These are phyloP conservation scores for Durio zibethinus DNA, from an alignment of 345 rosid species.

Conservation along the genomic window DNA sequence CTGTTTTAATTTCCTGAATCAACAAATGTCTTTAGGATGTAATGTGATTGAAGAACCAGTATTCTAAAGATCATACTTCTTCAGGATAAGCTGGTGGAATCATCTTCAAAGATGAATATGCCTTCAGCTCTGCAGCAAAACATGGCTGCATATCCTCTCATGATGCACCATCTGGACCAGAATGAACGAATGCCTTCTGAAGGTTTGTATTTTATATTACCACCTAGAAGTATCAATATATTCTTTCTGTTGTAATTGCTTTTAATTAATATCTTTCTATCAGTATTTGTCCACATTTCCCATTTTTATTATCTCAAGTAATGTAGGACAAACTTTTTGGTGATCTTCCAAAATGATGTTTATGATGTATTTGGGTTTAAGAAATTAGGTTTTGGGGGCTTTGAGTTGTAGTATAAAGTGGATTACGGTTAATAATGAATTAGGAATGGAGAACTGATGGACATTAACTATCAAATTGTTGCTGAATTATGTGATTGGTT, in stretches of 20 bases:
- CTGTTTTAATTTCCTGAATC: slow-evolving; percentile 31
- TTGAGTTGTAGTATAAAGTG: background rate
- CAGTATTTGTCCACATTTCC: background rate
- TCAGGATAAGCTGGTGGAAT: slow-evolving; percentile 66
- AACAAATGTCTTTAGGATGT: slow-evolving; percentile 37
- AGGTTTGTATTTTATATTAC: slow-evolving; percentile 40
- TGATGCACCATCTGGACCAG: slow-evolving; percentile 38
- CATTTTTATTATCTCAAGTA: background rate
- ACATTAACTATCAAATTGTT: background rate
- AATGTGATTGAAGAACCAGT: slow-evolving; percentile 41
- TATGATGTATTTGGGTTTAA: background rate
- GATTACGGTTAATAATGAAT: background rate
- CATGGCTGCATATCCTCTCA: slow-evolving; percentile 49
- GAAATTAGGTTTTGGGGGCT: background rate
- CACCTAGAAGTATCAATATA: background rate
- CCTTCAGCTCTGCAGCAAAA: slow-evolving; percentile 45
- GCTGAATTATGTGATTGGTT: background rate
- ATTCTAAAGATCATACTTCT: slow-evolving; percentile 49
- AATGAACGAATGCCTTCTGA: slow-evolving; percentile 41
- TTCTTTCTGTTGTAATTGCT: background rate
- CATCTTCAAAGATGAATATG: slow-evolving; percentile 48
- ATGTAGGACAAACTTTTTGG: background rate
- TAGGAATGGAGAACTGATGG: background rate
- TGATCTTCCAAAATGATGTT: background rate
- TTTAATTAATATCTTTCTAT: background rate